Evolutionary conservation across 768 basidiomycete genomes (phyloP).

Genomic region (Leucocoprinus leucothites): DNA sequence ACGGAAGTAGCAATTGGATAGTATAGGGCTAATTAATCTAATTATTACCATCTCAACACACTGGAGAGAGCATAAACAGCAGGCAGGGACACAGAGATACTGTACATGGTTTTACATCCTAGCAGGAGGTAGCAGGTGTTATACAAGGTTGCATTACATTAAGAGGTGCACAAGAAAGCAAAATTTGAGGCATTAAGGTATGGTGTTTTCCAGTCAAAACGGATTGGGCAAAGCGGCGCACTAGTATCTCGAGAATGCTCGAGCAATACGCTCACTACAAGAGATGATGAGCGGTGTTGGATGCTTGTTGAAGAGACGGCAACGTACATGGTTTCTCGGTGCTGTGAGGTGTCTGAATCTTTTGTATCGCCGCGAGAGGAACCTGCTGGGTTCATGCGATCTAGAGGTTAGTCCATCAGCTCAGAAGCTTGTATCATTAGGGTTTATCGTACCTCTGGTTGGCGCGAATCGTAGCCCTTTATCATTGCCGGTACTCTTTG

Average conservation of each 20-base stretch:
- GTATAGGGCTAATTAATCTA: background rate
- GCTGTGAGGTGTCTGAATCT: background rate
- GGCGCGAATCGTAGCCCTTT: background rate
- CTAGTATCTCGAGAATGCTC: background rate
- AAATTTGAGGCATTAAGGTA: background rate
- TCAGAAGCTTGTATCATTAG: background rate
- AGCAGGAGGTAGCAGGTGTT: background rate
- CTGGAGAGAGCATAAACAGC: background rate
- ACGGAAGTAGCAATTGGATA: too few species aligned
- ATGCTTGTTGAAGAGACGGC: background rate
- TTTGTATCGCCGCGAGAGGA: background rate
- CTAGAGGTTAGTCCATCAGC: background rate
- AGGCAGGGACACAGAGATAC: background rate
- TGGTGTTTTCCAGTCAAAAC: background rate
- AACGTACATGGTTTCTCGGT: constrained; percentile 6
- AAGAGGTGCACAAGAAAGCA: background rate
- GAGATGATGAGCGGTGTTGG: background rate
- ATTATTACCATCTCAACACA: background rate
- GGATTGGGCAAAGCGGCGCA: background rate
- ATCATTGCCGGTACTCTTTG: background rate
- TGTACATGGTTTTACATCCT: background rate
- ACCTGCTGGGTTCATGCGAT: background rate
- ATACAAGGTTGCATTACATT: background rate
- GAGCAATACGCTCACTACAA: constrained; percentile 11
- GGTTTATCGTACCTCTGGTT: background rate